Evolutionary conservation across 768 basidiomycete species (phyloP), one percentile per base, ranked within the genome.

Genomic region (Trichaptum fuscoviolaceum): DNA sequence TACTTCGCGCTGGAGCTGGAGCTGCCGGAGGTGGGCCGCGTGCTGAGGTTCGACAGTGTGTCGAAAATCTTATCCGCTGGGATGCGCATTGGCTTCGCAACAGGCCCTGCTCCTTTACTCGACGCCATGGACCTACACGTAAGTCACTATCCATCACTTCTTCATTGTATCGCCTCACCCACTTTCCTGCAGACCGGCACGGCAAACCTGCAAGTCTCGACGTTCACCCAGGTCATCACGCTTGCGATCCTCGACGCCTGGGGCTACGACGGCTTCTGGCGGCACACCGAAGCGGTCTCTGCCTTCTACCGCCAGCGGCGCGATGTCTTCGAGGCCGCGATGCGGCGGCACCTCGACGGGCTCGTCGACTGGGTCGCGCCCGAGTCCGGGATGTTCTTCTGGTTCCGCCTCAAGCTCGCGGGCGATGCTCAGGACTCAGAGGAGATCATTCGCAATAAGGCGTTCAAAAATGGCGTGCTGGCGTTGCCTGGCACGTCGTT

Each of bases 351-450:
- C 75, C 84, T 97, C n/a, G 78, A 80, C 62, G 93, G 87, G 2
- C 79, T 96, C 35, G 93, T 87, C 20, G 86, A 89, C 75, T 91
- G 89, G 89, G 78, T 73, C 64, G 75, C 80, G 0, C 92, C 92
- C 9, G 87, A 88, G 70, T 86, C 91, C 25, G 91, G 92, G 69
- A 92, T 96, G 92, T 96, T 96, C 81, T 87, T 93, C 75, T 96
- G 92, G 91, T 88, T 52, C 42, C 12, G 20, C 6, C 42, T 52
- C 42, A 12, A 20, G 42, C 42, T 52, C 12, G 42, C 42, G 2
- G 59, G 15, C 15, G 59, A 3, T 2, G 71, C 68, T 24, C 66
- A 66, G 58, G 93, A 97, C 74, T 92, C 93, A 6, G 85, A 85
- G 71, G 78, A 80, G 17, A 70, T 96, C 63, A 92, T 96, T 70